These are phyloP conservation scores for Melaleuca alternifolia DNA, from an alignment of 345 rosid species.

Conservation along the genomic window DNA sequence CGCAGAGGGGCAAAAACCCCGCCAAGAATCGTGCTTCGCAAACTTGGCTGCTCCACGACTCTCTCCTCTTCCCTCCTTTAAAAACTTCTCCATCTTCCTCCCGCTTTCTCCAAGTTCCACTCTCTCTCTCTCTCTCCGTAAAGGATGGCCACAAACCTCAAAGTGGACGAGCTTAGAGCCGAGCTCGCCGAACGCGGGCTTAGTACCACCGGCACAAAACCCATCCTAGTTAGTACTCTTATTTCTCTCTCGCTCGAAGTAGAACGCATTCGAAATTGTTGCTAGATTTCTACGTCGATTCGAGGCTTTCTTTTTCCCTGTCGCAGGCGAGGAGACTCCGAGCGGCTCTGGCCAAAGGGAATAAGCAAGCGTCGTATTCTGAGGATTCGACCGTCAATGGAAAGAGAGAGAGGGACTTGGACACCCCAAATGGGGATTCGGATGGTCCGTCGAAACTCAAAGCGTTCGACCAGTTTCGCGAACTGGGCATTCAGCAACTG, in stretches of 20 bases:
- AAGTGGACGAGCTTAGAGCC: slow-evolving; percentile 56
- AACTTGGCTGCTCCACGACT: background rate
- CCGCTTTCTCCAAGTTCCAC: background rate
- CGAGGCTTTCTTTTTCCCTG: background rate
- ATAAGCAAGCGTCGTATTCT: slow-evolving; percentile 3
- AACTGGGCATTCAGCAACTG: slow-evolving; percentile 55
- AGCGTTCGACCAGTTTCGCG: slow-evolving; percentile 37
- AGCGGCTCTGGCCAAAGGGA: slow-evolving; percentile 37
- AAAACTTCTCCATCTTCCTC: background rate
- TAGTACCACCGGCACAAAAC: slow-evolving; percentile 45
- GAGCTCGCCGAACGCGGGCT: slow-evolving; percentile 67
- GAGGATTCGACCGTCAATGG: background rate
- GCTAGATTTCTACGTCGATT: background rate
- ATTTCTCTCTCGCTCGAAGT: background rate
- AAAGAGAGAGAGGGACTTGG: slow-evolving; percentile 40
- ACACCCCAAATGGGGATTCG: slow-evolving; percentile 1
- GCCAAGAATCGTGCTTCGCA: background rate
- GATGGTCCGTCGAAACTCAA: slow-evolving; percentile 23
- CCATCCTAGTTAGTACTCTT: slow-evolving; percentile 29
- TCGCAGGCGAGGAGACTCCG: slow-evolving; percentile 55
- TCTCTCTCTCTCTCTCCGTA: background rate
- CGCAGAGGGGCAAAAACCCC: background rate
- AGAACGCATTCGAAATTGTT: background rate
- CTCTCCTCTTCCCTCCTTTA: background rate
- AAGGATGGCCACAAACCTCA: slow-evolving; percentile 47